Base-by-base conservation (phyloP, 1,284 basidiomycete species). In the Cerrena zonata region DNA sequence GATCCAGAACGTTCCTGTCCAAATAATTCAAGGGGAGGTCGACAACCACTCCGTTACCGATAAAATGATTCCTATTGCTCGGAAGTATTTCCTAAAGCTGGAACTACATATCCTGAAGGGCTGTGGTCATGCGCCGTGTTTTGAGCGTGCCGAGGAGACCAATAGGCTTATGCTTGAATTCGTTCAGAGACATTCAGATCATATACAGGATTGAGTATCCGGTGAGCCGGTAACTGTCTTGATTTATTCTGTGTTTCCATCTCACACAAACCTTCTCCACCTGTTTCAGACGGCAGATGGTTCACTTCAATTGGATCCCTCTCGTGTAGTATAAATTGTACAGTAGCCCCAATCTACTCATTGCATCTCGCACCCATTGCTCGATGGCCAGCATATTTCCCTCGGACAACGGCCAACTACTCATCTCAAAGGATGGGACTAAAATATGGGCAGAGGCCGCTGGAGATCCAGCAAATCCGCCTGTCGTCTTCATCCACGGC, bases 401-500 rank as follows among this genome's bases (percentile, higher is more conserved):
- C n/a, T 38, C 48, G 3, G 48, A 18, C 26, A 27, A 57, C 41
- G 53, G 52, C 22, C 58, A 48, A 19, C 51, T 54, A 36, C 51
- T 62, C 40, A 56, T 51, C 27, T 63, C 65, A 25, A 51, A 59
- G n/a, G 65, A 65, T 51, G 64, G 65, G 13, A 62, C 62, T 23
- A 49, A 47, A 39, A 55, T 65, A 42, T 65, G 57, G 61, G 68
- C 72, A 36, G 69, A 75, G 49, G 72, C 71, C 15, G 53, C 62
- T 11, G 73, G 74, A 11, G 63, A 72, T 54, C 59, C 65, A 7
- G 58, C 60, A 22, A 71, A 71, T 46, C 71, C 69, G 5, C 57
- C 67, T 3, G 54, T 75, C 34, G 65, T 76, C 37, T 71, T 75
- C 57, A 65, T 75, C 24, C 73, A 73, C 55, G 74, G 71, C 5